Percentiles rank a stretch among this genome's conserved stretches.
Conservation (phyloP, 345 rosid species). For the Barbarea vulgaris region DNA sequence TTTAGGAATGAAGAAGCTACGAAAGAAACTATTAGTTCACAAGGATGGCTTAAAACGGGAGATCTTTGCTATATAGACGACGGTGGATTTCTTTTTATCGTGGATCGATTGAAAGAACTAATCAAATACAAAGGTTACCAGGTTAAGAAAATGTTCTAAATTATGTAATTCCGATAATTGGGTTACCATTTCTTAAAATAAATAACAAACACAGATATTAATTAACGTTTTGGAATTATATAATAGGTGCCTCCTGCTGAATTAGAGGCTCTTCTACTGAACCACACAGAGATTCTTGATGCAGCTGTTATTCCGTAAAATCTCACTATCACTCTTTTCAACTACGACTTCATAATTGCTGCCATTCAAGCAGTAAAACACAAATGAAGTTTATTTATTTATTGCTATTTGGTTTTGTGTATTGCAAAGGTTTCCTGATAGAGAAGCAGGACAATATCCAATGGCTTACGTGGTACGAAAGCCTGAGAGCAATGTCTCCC, state of each 20-base stretch:
- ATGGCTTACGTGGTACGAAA: slow-evolving; percentile 79
- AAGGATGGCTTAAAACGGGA: slow-evolving; percentile 93
- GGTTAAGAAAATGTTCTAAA: slow-evolving; percentile 43
- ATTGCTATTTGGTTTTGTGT: background rate
- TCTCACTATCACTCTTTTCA: background rate
- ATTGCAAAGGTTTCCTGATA: slow-evolving; percentile 64
- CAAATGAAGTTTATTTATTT: too few relatives aligned
- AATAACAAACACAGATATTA: too few relatives aligned
- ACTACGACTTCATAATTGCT: too few relatives aligned
- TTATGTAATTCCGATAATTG: background rate
- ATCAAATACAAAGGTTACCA: slow-evolving; percentile 95
- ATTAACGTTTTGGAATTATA: background rate
- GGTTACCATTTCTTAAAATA: background rate
- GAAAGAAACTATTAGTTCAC: slow-evolving; percentile 55
- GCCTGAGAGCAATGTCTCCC: slow-evolving; percentile 47
- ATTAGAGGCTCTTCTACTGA: slow-evolving; percentile 60
- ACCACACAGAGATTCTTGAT: slow-evolving; percentile 65
- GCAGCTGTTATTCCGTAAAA: slow-evolving; percentile 84
- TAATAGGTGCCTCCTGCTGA: slow-evolving; percentile 87
- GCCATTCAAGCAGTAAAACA: background rate
- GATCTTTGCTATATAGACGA: slow-evolving; percentile 84
- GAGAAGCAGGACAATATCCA: slow-evolving; percentile 74
- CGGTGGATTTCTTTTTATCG: slow-evolving; percentile 77
- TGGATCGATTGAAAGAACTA: slow-evolving; percentile 84
- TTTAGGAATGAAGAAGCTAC: slow-evolving; percentile 73